These are phyloP conservation scores for Boletus pseudopeckii DNA, from an alignment of 768 basidiomycete genomes.

Conservation along the genomic window DNA sequence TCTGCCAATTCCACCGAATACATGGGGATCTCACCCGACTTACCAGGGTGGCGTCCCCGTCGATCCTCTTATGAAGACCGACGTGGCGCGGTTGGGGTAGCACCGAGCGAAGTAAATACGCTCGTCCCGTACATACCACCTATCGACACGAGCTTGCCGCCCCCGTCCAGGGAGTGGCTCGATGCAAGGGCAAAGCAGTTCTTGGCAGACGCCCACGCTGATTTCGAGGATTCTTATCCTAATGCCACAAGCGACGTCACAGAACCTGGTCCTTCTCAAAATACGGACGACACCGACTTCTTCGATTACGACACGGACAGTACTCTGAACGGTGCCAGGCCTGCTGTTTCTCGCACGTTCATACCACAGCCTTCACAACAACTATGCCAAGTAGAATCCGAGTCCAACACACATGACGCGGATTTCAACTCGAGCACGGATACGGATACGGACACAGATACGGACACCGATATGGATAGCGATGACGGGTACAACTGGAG, in stretches of 20 bases:
- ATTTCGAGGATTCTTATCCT: background rate
- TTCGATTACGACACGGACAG: conserved; percentile 23
- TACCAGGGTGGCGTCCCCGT: conserved; percentile 23
- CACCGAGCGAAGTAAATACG: conserved; percentile 27
- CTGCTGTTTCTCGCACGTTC: background rate
- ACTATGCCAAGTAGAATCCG: background rate
- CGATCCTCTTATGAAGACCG: conserved; percentile 26
- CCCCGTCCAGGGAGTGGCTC: conserved; percentile 17
- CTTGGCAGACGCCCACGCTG: conserved; percentile 17
- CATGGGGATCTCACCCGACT: conserved; percentile 22
- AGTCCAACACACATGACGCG: conserved; percentile 4
- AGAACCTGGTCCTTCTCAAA: background rate
- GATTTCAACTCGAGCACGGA: conserved; percentile 10
- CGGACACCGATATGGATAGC: conserved; percentile 15
- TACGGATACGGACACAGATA: conserved; percentile 12
- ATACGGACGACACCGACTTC: conserved; percentile 10
- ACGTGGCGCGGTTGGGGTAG: conserved; percentile 21
- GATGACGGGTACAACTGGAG: conserved; percentile 16
- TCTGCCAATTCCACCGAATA: conserved; percentile 18
- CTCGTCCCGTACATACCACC: conserved; percentile 25
- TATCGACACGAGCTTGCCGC: conserved; percentile 17
- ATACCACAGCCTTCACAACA: background rate
- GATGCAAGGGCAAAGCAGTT: conserved; percentile 12
- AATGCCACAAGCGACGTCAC: background rate
- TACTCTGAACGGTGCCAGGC: conserved; percentile 10